Percentiles rank a stretch among this genome's conserved stretches.
Evolutionary conservation across 2,329 filamentous ascomycete genomes (phyloP).

Genomic region (Cordyceps farinosa): DNA sequence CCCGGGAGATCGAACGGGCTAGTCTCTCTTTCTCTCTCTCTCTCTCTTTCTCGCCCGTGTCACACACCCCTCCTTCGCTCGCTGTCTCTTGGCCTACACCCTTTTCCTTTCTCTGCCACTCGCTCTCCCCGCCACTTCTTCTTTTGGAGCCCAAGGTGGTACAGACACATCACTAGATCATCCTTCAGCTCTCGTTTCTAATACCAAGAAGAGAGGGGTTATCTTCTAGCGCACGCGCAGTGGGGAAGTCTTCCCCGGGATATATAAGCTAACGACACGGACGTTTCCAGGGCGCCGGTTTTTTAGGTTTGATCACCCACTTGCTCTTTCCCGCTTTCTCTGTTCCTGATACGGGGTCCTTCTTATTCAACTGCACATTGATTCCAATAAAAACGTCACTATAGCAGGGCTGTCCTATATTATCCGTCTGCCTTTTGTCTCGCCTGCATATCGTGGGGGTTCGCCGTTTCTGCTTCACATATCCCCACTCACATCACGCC

Average conservation of each 20-base stretch:
- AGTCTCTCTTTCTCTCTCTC: too few species aligned
- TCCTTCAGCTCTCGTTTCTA: background rate
- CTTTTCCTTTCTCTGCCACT: background rate
- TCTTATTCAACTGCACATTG: background rate
- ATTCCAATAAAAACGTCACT: background rate
- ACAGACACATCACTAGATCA: background rate
- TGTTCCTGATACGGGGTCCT: background rate
- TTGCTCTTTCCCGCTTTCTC: background rate
- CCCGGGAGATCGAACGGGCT: too few species aligned
- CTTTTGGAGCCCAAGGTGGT: background rate
- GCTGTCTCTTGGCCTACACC: background rate
- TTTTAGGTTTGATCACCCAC: background rate
- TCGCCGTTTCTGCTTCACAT: background rate
- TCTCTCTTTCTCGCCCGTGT: background rate
- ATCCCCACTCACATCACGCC: constrained; percentile 2
- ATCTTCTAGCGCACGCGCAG: constrained; percentile 1
- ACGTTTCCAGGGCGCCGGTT: background rate
- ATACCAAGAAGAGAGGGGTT: too few species aligned
- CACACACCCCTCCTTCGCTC: background rate
- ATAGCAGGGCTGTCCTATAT: background rate
- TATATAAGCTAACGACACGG: constrained; percentile 5
- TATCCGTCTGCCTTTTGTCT: background rate
- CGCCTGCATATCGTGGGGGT: background rate
- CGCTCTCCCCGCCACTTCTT: background rate
- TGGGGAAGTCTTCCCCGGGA: background rate